Percentiles rank a stretch among this genome's conserved stretches.
These are phyloP conservation scores for Ceratocystis cubensis DNA, from an alignment of 2,329 filamentous ascomycete species.

Conservation along the genomic window DNA sequence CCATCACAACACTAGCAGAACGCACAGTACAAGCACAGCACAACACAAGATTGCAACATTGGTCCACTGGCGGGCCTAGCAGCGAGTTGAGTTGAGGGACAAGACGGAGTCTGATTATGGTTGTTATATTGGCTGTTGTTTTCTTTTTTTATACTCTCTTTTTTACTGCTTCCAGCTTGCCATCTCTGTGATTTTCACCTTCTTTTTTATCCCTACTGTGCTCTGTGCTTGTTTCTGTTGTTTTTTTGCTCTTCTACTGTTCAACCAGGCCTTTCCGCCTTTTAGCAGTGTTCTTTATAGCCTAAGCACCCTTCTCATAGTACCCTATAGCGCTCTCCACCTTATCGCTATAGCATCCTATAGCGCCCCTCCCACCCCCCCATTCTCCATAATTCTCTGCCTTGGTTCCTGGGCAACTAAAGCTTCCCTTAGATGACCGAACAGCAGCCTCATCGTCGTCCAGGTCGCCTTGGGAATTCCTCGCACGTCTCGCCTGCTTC, in stretches of 20 bases:
- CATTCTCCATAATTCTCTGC: slow-evolving; percentile 15
- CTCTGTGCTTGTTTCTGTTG: background rate
- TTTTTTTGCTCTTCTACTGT: background rate
- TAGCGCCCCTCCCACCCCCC: background rate
- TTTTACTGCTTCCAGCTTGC: background rate
- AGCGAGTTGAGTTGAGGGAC: too few relatives aligned
- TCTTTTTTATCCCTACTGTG: background rate
- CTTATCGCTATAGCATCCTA: background rate
- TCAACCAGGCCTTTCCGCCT: background rate
- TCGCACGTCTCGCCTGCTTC: slow-evolving; percentile 8
- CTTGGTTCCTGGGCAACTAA: slow-evolving; percentile 20
- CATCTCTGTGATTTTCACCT: background rate
- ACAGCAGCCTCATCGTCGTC: slow-evolving; percentile 11
- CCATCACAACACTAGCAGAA: background rate
- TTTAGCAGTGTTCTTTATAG: background rate
- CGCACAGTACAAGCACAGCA: background rate
- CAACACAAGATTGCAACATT: too few relatives aligned
- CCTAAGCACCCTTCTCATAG: background rate
- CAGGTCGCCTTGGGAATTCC: slow-evolving; percentile 12
- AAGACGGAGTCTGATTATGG: background rate
- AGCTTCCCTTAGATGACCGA: slow-evolving; percentile 19
- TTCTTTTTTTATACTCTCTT: background rate
- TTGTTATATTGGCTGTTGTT: background rate
- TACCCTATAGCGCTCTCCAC: background rate
- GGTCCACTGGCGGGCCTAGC: too few relatives aligned